Evolutionary conservation across 257 asterid species (phyloP).

Genomic region (Cordia subcordata): DNA sequence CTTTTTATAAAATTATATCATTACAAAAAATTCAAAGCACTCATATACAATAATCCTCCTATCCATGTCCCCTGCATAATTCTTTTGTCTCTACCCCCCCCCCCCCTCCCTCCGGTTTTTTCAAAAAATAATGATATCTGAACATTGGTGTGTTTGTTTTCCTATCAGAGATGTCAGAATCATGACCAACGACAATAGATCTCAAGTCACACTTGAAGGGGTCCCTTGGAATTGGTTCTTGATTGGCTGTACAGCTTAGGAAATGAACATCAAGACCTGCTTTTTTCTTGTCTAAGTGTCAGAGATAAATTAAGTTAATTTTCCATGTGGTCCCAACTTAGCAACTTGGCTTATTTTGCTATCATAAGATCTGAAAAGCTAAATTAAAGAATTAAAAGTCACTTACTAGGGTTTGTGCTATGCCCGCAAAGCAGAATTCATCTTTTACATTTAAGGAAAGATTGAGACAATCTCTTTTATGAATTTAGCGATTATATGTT

Average conservation of each 20-base stretch:
- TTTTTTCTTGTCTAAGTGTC: neutral
- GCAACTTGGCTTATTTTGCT: constrained; percentile 12
- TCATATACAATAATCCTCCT: too few relatives aligned
- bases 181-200: neutral
- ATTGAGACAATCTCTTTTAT: constrained; percentile 6
- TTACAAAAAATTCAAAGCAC: too few relatives aligned
- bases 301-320: constrained; percentile 13
- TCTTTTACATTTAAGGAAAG: constrained; percentile 21
- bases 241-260: neutral
- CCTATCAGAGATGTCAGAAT: neutral
- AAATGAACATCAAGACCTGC: neutral
- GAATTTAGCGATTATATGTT: neutral
- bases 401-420: constrained; percentile 21
- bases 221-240: neutral
- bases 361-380: too few relatives aligned
- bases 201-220: neutral
- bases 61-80: too few relatives aligned
- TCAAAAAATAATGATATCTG: too few relatives aligned
- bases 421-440: constrained; percentile 22
- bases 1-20: too few relatives aligned
- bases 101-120: too few relatives aligned
- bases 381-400: too few relatives aligned
- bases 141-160: too few relatives aligned
- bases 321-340: constrained; percentile 46
- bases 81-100: too few relatives aligned